These are phyloP conservation scores for Aphanomyces cochlioides DNA, from an alignment of 352 stramenopile species.

Conservation along the genomic window DNA sequence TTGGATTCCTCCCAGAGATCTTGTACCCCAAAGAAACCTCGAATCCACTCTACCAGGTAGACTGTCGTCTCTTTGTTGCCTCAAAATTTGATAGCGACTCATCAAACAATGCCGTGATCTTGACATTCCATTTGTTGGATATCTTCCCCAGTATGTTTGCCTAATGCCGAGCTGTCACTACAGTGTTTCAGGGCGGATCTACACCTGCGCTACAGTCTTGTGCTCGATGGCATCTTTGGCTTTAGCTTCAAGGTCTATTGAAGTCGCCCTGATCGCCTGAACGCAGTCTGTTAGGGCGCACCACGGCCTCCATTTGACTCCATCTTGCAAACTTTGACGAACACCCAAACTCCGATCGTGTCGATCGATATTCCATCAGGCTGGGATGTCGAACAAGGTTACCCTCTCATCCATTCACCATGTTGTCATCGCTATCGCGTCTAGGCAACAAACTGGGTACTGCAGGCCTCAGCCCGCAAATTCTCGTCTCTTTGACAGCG, in stretches of 20 bases:
- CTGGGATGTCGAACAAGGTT: slow-evolving; percentile 94
- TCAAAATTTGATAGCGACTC: slow-evolving; percentile 41
- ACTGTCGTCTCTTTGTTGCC: neutral
- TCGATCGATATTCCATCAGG: slow-evolving; percentile 98
- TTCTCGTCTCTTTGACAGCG: slow-evolving; percentile 96
- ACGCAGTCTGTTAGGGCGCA: slow-evolving; percentile 50
- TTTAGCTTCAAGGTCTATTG: slow-evolving; percentile 87
- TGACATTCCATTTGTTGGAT: slow-evolving; percentile 72
- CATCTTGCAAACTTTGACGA: slow-evolving; percentile 73
- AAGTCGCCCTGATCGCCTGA: neutral
- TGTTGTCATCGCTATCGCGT: neutral
- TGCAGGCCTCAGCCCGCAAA: slow-evolving; percentile 80
- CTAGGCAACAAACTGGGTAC: slow-evolving; percentile 65
- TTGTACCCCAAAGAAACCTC: slow-evolving; percentile 92
- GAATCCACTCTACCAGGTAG: slow-evolving; percentile 77
- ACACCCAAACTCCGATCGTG: slow-evolving; percentile 75
- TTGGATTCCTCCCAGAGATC: slow-evolving; percentile 92
- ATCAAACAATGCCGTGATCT: slow-evolving; percentile 72
- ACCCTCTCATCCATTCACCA: neutral
- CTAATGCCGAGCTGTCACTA: too few relatives aligned
- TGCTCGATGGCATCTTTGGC: slow-evolving; percentile 98
- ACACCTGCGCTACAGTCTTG: slow-evolving; percentile 77
- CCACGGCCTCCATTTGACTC: slow-evolving; percentile 88
- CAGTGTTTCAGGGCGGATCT: slow-evolving; percentile 38
- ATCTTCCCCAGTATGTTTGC: slow-evolving; percentile 31